A percentile compares a stretch with the other conserved stretches of the same genome.
phyloP scores from a whole-genome alignment of 2,329 filamentous ascomycete species.

The Fusarium xyrophilum region DNA sequence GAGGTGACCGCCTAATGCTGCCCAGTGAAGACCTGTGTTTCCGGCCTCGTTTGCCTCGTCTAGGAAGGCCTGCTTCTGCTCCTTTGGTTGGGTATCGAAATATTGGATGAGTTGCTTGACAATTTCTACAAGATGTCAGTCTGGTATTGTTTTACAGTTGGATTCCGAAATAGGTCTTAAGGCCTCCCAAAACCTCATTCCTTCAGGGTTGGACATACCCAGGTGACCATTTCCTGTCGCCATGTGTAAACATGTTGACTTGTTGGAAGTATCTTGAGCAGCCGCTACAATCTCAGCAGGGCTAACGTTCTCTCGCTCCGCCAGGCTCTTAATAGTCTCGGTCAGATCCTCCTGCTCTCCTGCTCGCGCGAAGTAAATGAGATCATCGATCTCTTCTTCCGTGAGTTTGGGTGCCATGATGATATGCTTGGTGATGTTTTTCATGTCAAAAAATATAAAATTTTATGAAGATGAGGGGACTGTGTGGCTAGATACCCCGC shows the following conservation, averaged over 20 bases:
- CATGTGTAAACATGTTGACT: constrained; percentile 88
- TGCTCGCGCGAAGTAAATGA: constrained; percentile 83
- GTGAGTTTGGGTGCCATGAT: constrained; percentile 63
- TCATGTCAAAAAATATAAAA: constrained; percentile 38
- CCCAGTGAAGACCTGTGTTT: constrained; percentile 95
- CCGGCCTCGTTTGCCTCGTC: constrained; percentile 79
- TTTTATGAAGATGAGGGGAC: constrained; percentile 50
- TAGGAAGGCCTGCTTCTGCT: constrained; percentile 61
- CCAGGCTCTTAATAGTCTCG: constrained; percentile 63
- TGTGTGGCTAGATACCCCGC: constrained; percentile 47
- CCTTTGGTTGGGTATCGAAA: constrained; percentile 50
- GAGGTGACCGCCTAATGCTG: constrained; percentile 86
- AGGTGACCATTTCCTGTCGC: constrained; percentile 88
- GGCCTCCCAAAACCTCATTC: accelerated
- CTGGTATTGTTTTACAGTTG: background rate
- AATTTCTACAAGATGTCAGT: constrained; percentile 48
- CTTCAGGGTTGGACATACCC: constrained; percentile 57
- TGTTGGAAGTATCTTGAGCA: constrained; percentile 72
- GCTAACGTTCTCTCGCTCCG: constrained; percentile 65
- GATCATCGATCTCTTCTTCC: constrained; percentile 86
- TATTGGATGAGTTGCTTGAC: constrained; percentile 53
- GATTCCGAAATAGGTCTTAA: accelerated
- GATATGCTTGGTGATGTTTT: constrained; percentile 23
- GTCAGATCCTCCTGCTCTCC: constrained; percentile 77
- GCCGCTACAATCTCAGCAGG: constrained; percentile 70